Evolutionary conservation across 2,329 filamentous ascomycete species (phyloP).

Genomic region (Domatiomyces catenatus): DNA sequence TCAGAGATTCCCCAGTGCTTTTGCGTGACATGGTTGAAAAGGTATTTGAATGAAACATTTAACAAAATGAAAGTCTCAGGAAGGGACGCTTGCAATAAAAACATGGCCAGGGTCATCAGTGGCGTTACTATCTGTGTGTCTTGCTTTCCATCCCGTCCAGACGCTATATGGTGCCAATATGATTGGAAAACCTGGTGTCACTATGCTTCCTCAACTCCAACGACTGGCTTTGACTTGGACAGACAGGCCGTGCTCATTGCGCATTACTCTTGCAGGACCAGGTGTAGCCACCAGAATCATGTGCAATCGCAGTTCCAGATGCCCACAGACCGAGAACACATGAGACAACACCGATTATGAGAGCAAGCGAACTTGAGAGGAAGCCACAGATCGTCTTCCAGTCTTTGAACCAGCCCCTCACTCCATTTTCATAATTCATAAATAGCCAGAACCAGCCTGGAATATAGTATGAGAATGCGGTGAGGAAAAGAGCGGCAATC

Average conservation of each 20-base stretch:
- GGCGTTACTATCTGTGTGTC: too few species aligned
- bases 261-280: constrained; percentile 27
- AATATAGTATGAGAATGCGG: constrained; percentile 45
- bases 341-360: constrained; percentile 6
- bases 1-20: too few species aligned
- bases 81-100: too few species aligned
- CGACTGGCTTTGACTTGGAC: too few species aligned
- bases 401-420: constrained; percentile 20
- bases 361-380: constrained; percentile 5
- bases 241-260: background rate
- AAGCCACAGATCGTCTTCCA: constrained; percentile 20
- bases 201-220: too few species aligned
- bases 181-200: too few species aligned
- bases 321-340: constrained; percentile 30
- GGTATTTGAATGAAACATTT: too few species aligned
- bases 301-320: constrained; percentile 25
- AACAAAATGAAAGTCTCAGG: too few species aligned
- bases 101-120: too few species aligned
- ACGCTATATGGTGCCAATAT: too few species aligned
- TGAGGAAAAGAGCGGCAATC: constrained; percentile 47
- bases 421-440: constrained; percentile 15
- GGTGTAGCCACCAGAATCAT: constrained; percentile 21
- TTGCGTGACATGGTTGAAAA: too few species aligned
- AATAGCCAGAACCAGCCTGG: constrained; percentile 25
- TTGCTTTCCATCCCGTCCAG: too few species aligned